phyloP scores from a whole-genome alignment of 164 flowering plant genomes.

The Annona squamosa region DNA sequence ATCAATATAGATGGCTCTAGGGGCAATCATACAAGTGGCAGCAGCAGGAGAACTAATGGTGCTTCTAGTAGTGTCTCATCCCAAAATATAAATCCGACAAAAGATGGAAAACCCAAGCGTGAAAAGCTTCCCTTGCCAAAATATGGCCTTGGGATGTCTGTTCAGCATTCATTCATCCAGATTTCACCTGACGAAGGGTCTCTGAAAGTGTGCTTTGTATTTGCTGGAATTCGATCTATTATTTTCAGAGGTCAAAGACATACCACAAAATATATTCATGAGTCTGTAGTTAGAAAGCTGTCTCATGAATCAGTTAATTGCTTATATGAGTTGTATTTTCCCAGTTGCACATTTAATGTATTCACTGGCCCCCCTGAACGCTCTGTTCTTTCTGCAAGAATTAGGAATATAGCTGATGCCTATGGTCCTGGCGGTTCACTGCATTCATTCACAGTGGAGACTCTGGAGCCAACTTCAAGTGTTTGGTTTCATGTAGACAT shows the following conservation, averaged over 20 bases:
- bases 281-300: slow-evolving; percentile 22
- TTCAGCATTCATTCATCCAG: slow-evolving; percentile 26
- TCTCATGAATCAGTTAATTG: slow-evolving; percentile 31
- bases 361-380: slow-evolving; percentile 18
- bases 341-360: slow-evolving; percentile 33
- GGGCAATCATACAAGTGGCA: slow-evolving; percentile 15
- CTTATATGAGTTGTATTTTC: slow-evolving; percentile 48
- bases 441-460: slow-evolving; percentile 6
- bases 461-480: slow-evolving; percentile 14
- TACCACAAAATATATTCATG: slow-evolving; percentile 17
- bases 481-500: slow-evolving; percentile 33
- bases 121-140: slow-evolving; percentile 30
- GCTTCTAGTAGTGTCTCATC: slow-evolving; percentile 9
- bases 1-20: slow-evolving; percentile 40
- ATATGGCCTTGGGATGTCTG: slow-evolving; percentile 43
- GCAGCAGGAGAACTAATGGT: slow-evolving; percentile 11
- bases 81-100: neutral
- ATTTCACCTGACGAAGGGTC: slow-evolving; percentile 36
- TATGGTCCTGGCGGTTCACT: slow-evolving; percentile 21
- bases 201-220: slow-evolving; percentile 22
- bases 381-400: slow-evolving; percentile 19
- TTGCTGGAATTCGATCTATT: slow-evolving; percentile 27
- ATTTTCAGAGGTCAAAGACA: slow-evolving; percentile 34
- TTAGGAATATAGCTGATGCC: slow-evolving; percentile 14
- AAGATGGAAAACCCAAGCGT: slow-evolving; percentile 13